These are phyloP conservation scores for Blastobotrys mokoenaii DNA, from an alignment of 805 yeast species.

Conservation along the genomic window DNA sequence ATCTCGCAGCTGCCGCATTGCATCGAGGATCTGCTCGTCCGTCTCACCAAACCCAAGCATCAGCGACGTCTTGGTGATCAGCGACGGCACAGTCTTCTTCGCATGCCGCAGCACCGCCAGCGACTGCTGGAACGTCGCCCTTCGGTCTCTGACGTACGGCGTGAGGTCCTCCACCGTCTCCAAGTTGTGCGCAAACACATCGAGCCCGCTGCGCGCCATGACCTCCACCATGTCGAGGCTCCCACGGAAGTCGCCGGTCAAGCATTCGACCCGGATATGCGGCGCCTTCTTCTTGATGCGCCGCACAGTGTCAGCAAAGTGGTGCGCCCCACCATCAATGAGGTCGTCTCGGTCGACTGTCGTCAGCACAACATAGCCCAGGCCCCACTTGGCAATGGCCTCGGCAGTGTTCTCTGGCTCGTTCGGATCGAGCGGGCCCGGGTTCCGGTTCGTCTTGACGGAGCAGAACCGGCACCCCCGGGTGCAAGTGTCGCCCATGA, in stretches of 20 bases:
- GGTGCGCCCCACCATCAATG: slow-evolving; percentile 86
- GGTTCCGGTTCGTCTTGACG: slow-evolving; percentile 84
- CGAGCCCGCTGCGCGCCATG: slow-evolving; percentile 80
- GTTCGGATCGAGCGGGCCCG: slow-evolving; percentile 84
- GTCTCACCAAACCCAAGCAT: slow-evolving; percentile 98
- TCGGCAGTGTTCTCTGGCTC: slow-evolving; percentile 98
- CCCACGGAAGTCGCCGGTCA: slow-evolving; percentile 94
- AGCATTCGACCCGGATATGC: slow-evolving; percentile 83
- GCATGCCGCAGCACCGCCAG: slow-evolving; percentile 72
- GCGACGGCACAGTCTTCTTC: slow-evolving; percentile 60
- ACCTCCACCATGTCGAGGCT: slow-evolving; percentile 70
- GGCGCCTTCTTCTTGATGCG: slow-evolving; percentile 84
- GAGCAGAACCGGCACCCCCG: slow-evolving; percentile 99
- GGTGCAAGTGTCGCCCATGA: slow-evolving; percentile 97
- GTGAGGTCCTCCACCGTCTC: slow-evolving; percentile 95
- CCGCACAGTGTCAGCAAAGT: slow-evolving; percentile 78
- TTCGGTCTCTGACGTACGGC: slow-evolving; percentile 89
- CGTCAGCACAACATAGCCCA: slow-evolving; percentile 94
- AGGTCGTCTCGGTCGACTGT: slow-evolving; percentile 97
- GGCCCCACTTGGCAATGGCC: slow-evolving; percentile 95
- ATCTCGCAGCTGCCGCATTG: slow-evolving; percentile 67
- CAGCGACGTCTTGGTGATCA: slow-evolving; percentile 86
- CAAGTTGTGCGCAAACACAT: slow-evolving; percentile 93
- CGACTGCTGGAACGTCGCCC: slow-evolving; percentile 92
- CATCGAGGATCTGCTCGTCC: slow-evolving; percentile 75